These are phyloP conservation scores for Dissoconium aciculare DNA, from an alignment of 2,329 filamentous ascomycete genomes.

Conservation along the genomic window DNA sequence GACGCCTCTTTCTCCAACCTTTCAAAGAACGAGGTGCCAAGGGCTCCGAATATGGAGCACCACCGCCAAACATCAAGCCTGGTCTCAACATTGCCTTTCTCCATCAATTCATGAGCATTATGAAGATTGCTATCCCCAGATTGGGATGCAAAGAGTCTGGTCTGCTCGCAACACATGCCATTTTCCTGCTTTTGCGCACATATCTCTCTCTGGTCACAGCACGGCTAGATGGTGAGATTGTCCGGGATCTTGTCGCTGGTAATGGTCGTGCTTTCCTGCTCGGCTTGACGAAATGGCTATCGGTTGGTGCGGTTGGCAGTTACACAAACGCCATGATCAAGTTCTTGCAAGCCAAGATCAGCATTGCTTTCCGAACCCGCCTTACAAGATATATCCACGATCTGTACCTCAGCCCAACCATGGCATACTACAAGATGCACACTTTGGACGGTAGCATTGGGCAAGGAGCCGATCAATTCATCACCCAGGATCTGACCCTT, in stretches of 20 bases:
- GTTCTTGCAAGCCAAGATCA: slow-evolving; percentile 92
- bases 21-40: slow-evolving; percentile 51
- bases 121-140: slow-evolving; percentile 94
- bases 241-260: slow-evolving; percentile 87
- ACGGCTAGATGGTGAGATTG: slow-evolving; percentile 85
- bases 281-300: slow-evolving; percentile 90
- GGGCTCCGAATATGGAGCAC: slow-evolving; percentile 48
- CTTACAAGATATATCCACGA: slow-evolving; percentile 95
- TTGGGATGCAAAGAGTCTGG: slow-evolving; percentile 95
- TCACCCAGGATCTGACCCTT: slow-evolving; percentile 88
- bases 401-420: slow-evolving; percentile 81
- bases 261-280: slow-evolving; percentile 77
- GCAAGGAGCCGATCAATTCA: slow-evolving; percentile 87
- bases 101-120: slow-evolving; percentile 86
- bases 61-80: slow-evolving; percentile 79
- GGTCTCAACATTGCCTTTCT: slow-evolving; percentile 90
- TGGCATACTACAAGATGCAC: slow-evolving; percentile 90
- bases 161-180: slow-evolving; percentile 69
- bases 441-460: slow-evolving; percentile 89
- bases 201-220: slow-evolving; percentile 91
- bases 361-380: slow-evolving; percentile 90
- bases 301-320: slow-evolving; percentile 79
- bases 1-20: slow-evolving; percentile 81
- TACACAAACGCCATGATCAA: slow-evolving; percentile 99
- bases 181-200: slow-evolving; percentile 80